phyloP scores from a whole-genome alignment of 2,329 filamentous ascomycete species.

The Pseudohalonectria lignicola region DNA sequence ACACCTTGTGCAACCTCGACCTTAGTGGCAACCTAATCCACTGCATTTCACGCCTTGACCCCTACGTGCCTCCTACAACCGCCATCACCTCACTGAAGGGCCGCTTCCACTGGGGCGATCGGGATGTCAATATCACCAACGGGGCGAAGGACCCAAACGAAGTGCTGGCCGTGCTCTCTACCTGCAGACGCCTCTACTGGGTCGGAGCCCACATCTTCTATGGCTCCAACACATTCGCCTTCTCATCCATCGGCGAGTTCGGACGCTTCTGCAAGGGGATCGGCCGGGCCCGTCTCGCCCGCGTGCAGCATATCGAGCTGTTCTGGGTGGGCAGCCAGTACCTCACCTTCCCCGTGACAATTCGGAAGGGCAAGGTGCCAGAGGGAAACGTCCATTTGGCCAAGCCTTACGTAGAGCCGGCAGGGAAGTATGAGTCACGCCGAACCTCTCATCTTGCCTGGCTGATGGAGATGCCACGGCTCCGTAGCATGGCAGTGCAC shows the following conservation, averaged over 20 bases:
- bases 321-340: conserved; percentile 27
- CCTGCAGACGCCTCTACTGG: conserved; percentile 27
- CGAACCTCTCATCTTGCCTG: background rate
- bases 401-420: too few relatives aligned
- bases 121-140: conserved; percentile 18
- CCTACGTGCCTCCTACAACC: conserved; percentile 11
- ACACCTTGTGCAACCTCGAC: conserved; percentile 22
- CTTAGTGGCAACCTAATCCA: conserved; percentile 26
- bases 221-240: conserved; percentile 35
- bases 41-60: conserved; percentile 32
- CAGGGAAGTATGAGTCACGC: background rate
- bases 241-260: conserved; percentile 41
- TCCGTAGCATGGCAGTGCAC: background rate
- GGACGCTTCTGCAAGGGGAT: conserved; percentile 33
- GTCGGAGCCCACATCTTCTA: conserved; percentile 33
- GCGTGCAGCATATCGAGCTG: conserved; percentile 32
- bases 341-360: conserved; percentile 8
- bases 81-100: conserved; percentile 8
- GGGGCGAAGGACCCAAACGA: conserved; percentile 20
- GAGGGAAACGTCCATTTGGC: too few relatives aligned
- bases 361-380: background rate
- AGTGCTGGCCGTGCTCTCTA: conserved; percentile 24
- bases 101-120: conserved; percentile 26
- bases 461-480: background rate
- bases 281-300: conserved; percentile 21